Evolutionary conservation across 352 stramenopile species (phyloP), one percentile per base, ranked within the genome.

Genomic region (Phytophthora tentaculata): DNA sequence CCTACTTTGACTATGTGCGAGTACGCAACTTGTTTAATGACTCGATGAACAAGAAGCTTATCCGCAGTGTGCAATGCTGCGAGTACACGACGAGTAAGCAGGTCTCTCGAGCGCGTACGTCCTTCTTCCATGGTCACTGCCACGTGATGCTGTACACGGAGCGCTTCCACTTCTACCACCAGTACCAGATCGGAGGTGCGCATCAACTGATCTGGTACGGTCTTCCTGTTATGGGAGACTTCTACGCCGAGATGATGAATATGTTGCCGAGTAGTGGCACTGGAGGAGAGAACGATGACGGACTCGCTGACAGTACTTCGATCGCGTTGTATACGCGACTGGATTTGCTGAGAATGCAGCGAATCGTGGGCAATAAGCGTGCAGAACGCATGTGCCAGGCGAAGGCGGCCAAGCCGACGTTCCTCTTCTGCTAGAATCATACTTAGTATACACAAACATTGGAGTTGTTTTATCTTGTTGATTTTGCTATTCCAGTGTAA

Each of bases 81-180:
- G 86, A 95, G 62, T 95, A 95, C 65, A 93, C 86, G 48, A 85
- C 81, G 14, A 75, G 58, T 35, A 74, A 74, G 49, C 83, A 92
- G 62, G 72, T 92, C 5, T 89, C 86, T 22, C 83, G 86, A 24
- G 86, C 86, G 0, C 80, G 86, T 17, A 92, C 83, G 28, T 66
- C 69, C 5, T 95, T 95, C 45, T 92, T 90, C 69, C 86, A 95
- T 62, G 86, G 86, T 26, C 75, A 84, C 17, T 85, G 79, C 59
- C 81, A 95, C 58, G 86, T 95, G 7, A 78, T 95, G 75, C 74
- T 95, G n/a, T 80, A 89, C 43, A 92, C 86, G 24, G 86, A 95
- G 64, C 86, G 86, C 9, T 95, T 92, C 70, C 86, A 95, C 64
- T 95, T 95, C 49, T 95, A 95, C 71, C 84, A 95, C 57, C 83